phyloP scores from a whole-genome alignment of 495 filamentous ascomycete species.

The Parmelia sp. region DNA sequence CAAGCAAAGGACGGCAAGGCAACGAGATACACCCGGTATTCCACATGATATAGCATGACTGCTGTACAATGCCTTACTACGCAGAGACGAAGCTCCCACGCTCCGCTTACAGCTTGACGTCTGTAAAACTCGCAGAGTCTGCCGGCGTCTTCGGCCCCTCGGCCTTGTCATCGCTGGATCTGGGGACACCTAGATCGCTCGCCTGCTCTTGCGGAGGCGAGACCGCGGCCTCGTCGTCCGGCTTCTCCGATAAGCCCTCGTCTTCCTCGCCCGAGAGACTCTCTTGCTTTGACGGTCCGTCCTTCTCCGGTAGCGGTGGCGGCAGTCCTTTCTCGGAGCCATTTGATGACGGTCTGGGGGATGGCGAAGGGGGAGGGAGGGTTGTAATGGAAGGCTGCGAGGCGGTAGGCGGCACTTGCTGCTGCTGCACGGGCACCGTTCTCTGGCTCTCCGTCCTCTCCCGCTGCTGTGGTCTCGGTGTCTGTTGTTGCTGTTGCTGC shows the following conservation, averaged over 20 bases:
- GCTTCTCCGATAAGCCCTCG: background rate
- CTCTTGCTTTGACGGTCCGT: constrained; percentile 12
- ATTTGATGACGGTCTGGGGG: background rate
- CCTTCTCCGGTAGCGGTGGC: constrained; percentile 20
- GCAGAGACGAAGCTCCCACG: background rate
- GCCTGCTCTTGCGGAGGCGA: background rate
- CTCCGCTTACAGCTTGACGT: constrained; percentile 12
- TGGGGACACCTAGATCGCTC: background rate
- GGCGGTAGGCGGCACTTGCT: constrained; percentile 6
- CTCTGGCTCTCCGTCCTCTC: constrained; percentile 37
- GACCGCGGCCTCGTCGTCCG: background rate
- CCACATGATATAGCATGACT: background rate
- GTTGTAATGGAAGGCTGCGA: background rate
- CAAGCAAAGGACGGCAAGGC: background rate
- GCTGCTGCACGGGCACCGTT: constrained; percentile 11
- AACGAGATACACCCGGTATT: background rate
- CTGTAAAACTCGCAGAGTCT: constrained; percentile 16
- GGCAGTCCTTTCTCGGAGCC: constrained; percentile 11
- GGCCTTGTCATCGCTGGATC: constrained; percentile 4
- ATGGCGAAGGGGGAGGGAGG: constrained; percentile 8
- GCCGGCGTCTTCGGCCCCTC: constrained; percentile 16
- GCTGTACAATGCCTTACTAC: background rate
- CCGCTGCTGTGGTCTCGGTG: constrained; percentile 24
- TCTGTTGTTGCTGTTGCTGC: constrained; percentile 15
- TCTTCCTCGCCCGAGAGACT: background rate